Evolutionary conservation across 164 flowering plant species (phyloP), one percentile per base, ranked within the genome.

Genomic region (Vitis rupestris): DNA sequence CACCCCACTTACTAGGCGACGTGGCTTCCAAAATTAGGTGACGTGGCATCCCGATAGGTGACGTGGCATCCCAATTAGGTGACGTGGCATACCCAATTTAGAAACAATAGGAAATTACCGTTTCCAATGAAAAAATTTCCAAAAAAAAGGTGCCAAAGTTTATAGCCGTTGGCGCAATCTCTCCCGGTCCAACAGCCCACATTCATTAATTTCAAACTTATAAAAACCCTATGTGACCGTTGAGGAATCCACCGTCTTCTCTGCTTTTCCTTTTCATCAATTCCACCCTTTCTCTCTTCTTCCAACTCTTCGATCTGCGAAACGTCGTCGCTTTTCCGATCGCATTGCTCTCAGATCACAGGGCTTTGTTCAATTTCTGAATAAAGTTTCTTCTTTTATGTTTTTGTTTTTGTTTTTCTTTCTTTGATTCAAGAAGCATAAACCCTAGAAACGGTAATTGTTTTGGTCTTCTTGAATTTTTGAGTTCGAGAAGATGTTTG

Each of bases 231-330:
- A 23, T 23, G 27, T 23, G 27, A 68, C 49, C 75, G 2, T 23
- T 23, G 27, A 23, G 27, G 27, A 23, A 23, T 3, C 50, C 8
- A 12, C n/a, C 2, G 44, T 6, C 7, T 31, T 31, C 63, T 1
- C 30, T 19, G 30, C 55, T 12, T 47, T 17, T 52, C 47, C 55
- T 59, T 61, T 58, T 72, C 64, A 75, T 73, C 44, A 31, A 31
- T 67, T 64, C 27, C 27, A 23, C 27, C 69, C 62, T 67, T 63
- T 48, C 64, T 47, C 69, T 57, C 59, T 56, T 63, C 64, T 77
- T 61, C 54, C 61, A 27, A 16, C 3, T 37, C 48, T 52, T 50
- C 51, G 5, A 49, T 67, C 57, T 10, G 60, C 30, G 44, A 15
- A 50, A 60, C 50, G 58, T 57, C 60, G 16, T 64, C 50, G 13